Evolutionary conservation across 208 protist genomes (phyloP), one percentile per base, ranked within the genome.

Genomic region (Herpetomonas samuelpessoai): DNA sequence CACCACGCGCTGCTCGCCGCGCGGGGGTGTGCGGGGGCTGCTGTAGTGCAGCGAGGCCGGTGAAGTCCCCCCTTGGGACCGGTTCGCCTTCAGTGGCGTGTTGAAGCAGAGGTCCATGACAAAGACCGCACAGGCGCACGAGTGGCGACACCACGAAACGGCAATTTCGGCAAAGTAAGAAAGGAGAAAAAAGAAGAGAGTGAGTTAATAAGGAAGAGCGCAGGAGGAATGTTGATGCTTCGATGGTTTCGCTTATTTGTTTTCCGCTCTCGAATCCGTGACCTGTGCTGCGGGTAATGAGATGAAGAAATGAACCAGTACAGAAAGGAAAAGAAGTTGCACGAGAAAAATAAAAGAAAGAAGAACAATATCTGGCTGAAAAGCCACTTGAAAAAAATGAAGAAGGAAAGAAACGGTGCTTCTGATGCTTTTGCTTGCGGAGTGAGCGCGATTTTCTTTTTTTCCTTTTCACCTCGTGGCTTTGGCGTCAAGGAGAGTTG

Each of bases 81-180:
- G 9, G 47, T 29, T 22, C 16, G 49, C 53, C n/a, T 30, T 44
- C 10, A 64, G 35, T 2, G 67, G 67, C 2, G 67, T 73, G 29
- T 57, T 60, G 47, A 73, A 73, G 16, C 30, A 28, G 29, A 47
- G 3, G 4, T 65, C 59, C 67, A 73, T 73, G n/a, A n/a, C n/a
- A n/a, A n/a, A n/a, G n/a, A n/a, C n/a, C n/a, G n/a, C n/a, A n/a
- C n/a, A n/a, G n/a, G n/a, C n/a, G n/a, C n/a, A n/a, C n/a, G n/a
- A 21, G 46, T 54, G 49, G 10, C 24, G 60, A 64, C 62, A 16
- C 6, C 16, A n/a, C 45, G 28, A 18, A 47, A 28, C 18, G 24
- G 26, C 2, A 16, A n/a, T n/a, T n/a, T n/a, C n/a, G n/a, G n/a
- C n/a, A n/a, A n/a, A n/a, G n/a, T n/a, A n/a, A n/a, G n/a, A n/a